These are phyloP conservation scores for Penicillium sp. DNA, from an alignment of 2,329 filamentous ascomycete genomes.

Conservation along the genomic window DNA sequence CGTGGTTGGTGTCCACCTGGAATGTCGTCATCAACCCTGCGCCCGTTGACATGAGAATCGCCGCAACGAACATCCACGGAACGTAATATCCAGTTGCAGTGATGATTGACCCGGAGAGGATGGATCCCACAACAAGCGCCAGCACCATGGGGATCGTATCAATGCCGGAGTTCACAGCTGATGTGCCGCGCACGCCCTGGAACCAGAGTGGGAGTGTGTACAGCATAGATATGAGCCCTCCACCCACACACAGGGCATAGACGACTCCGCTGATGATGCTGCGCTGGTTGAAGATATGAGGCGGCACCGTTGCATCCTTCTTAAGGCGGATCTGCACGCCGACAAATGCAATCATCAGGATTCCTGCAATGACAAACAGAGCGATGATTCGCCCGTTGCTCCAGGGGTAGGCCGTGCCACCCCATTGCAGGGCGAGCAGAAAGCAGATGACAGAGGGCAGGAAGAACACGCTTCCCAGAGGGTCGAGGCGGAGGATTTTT, in stretches of 20 bases:
- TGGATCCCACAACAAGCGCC: slow-evolving; percentile 28
- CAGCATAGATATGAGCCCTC: slow-evolving; percentile 33
- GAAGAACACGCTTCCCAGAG: slow-evolving; percentile 29
- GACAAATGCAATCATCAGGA: slow-evolving; percentile 37
- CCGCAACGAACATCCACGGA: slow-evolving; percentile 31
- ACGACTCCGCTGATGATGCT: slow-evolving; percentile 28
- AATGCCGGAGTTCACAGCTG: slow-evolving; percentile 41
- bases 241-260: slow-evolving; percentile 33
- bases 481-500: slow-evolving; percentile 35
- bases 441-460: slow-evolving; percentile 19
- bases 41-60: slow-evolving; percentile 12
- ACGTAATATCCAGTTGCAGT: slow-evolving; percentile 35
- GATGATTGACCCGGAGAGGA: slow-evolving; percentile 27
- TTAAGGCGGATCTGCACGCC: slow-evolving; percentile 40
- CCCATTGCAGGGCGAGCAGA: slow-evolving; percentile 21
- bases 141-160: slow-evolving; percentile 36
- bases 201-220: slow-evolving; percentile 43
- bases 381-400: slow-evolving; percentile 18
- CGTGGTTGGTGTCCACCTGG: slow-evolving; percentile 10
- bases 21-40: slow-evolving; percentile 17
- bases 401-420: slow-evolving; percentile 19
- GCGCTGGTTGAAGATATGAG: slow-evolving; percentile 43
- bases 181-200: slow-evolving; percentile 39
- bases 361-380: slow-evolving; percentile 16
- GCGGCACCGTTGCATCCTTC: slow-evolving; percentile 45